phyloP scores from a whole-genome alignment of 2,329 filamentous ascomycete species.

The Grosmannia penicillata region DNA sequence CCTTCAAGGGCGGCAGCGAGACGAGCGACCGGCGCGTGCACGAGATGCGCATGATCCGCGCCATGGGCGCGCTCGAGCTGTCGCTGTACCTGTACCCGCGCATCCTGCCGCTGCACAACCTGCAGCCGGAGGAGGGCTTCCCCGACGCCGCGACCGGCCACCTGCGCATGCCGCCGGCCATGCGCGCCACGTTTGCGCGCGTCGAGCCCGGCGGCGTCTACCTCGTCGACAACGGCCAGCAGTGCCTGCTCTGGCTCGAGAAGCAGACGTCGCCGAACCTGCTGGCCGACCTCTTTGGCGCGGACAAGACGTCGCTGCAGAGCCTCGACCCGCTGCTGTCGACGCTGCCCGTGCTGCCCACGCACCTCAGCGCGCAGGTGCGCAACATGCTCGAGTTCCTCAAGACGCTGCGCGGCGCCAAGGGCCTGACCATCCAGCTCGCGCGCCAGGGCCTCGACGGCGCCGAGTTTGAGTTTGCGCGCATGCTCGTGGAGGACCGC shows the following conservation, averaged over 20 bases:
- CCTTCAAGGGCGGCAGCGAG: constrained; percentile 86
- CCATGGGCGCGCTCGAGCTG: constrained; percentile 74
- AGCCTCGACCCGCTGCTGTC: constrained; percentile 69
- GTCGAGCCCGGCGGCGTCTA: constrained; percentile 92
- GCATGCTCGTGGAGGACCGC: constrained; percentile 79
- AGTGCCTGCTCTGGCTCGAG: constrained; percentile 85
- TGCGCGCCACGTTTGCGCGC: constrained; percentile 73
- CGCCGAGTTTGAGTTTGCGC: constrained; percentile 90
- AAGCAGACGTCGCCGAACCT: constrained; percentile 84
- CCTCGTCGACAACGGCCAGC: constrained; percentile 87
- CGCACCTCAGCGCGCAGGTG: constrained; percentile 86
- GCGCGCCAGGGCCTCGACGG: constrained; percentile 88
- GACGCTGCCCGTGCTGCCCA: constrained; percentile 69
- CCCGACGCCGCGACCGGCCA: constrained; percentile 77
- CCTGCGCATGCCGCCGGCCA: constrained; percentile 63
- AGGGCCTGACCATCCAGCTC: constrained; percentile 77
- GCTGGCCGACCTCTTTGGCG: constrained; percentile 77
- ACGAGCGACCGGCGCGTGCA: constrained; percentile 81
- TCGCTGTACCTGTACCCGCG: constrained; percentile 89
- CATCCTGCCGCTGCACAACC: constrained; percentile 82
- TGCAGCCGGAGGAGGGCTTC: constrained; percentile 79
- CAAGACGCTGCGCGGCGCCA: constrained; percentile 64
- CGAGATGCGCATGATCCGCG: constrained; percentile 78
- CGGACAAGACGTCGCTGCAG: constrained; percentile 55
- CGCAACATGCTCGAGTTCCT: constrained; percentile 87